These are phyloP conservation scores for Ophiocordyceps australis DNA, from an alignment of 2,329 filamentous ascomycete genomes.

Conservation along the genomic window DNA sequence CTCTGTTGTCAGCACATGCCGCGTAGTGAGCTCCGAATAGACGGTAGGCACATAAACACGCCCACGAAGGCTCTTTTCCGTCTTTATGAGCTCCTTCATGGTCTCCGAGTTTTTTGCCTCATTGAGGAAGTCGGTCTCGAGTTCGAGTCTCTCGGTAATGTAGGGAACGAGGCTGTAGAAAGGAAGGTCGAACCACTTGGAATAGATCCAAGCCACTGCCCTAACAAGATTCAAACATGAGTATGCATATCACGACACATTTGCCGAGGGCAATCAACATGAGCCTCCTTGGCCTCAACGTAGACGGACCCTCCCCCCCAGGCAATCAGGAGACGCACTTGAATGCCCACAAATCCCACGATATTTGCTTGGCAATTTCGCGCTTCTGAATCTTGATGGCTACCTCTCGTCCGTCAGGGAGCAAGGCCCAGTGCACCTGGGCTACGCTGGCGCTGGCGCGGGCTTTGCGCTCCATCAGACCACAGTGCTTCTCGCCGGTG, in stretches of 20 bases:
- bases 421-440: constrained; percentile 85
- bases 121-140: constrained; percentile 89
- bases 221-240: no score
- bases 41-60: constrained; percentile 80
- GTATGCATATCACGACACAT: no score
- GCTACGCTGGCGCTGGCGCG: constrained; percentile 79
- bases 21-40: constrained; percentile 66
- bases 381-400: constrained; percentile 94
- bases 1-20: constrained; percentile 78
- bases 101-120: constrained; percentile 76
- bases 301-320: no score
- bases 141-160: constrained; percentile 74
- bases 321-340: no score
- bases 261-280: no score
- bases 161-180: constrained; percentile 83
- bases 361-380: constrained; percentile 79
- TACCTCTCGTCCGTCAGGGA: constrained; percentile 76
- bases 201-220: constrained; percentile 67
- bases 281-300: no score
- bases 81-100: constrained; percentile 61
- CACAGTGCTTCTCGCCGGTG: constrained; percentile 46
- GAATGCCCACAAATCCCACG: constrained; percentile 93
- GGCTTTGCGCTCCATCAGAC: constrained; percentile 41
- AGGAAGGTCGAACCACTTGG: constrained; percentile 81
- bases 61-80: constrained; percentile 57